Conservation (phyloP, 768 basidiomycete species). For the Agaricus sinodeliciosus region DNA sequence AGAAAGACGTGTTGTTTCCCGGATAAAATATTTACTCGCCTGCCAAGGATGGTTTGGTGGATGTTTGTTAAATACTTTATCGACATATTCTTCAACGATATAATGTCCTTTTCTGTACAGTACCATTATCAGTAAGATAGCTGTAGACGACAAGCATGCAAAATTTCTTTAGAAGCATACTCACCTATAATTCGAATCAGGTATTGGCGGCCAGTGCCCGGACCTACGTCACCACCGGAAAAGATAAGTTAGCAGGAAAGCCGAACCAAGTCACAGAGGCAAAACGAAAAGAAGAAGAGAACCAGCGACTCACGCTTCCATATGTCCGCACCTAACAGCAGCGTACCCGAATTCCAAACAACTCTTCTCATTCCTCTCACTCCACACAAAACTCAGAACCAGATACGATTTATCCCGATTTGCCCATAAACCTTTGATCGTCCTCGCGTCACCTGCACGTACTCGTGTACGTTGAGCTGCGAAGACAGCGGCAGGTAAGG, state of each 20-base stretch:
- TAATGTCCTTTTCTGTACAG: slow-evolving; percentile 59
- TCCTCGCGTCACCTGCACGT: slow-evolving; percentile 56
- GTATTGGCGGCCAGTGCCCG: slow-evolving; percentile 72
- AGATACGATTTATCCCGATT: slow-evolving; percentile 68
- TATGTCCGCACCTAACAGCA: slow-evolving; percentile 64
- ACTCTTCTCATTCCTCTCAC: slow-evolving; percentile 61
- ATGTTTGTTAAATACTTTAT: slow-evolving; percentile 57
- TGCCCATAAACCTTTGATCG: slow-evolving; percentile 64
- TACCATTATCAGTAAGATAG: slow-evolving; percentile 12
- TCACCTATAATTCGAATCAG: slow-evolving; percentile 73
- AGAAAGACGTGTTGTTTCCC: background rate
- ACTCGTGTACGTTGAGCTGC: slow-evolving; percentile 62
- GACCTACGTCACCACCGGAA: slow-evolving; percentile 29
- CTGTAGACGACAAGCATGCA: background rate
- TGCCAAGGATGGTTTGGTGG: slow-evolving; percentile 66
- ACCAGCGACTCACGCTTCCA: slow-evolving; percentile 50
- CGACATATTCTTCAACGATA: slow-evolving; percentile 62
- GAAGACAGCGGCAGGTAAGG: slow-evolving; percentile 63
- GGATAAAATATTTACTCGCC: slow-evolving; percentile 32
- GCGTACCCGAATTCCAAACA: slow-evolving; percentile 82
- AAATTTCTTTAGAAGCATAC: slow-evolving; percentile 12
- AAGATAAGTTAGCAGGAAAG: slow-evolving; percentile 3
- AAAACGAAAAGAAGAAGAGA: background rate
- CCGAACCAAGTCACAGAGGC: slow-evolving; percentile 1
- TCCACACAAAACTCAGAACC: slow-evolving; percentile 70